A percentile compares a stretch with the other conserved stretches of the same genome.
These are phyloP conservation scores for Lentinula novae-zelandiae DNA, from an alignment of 1,284 basidiomycete species.

Conservation along the genomic window DNA sequence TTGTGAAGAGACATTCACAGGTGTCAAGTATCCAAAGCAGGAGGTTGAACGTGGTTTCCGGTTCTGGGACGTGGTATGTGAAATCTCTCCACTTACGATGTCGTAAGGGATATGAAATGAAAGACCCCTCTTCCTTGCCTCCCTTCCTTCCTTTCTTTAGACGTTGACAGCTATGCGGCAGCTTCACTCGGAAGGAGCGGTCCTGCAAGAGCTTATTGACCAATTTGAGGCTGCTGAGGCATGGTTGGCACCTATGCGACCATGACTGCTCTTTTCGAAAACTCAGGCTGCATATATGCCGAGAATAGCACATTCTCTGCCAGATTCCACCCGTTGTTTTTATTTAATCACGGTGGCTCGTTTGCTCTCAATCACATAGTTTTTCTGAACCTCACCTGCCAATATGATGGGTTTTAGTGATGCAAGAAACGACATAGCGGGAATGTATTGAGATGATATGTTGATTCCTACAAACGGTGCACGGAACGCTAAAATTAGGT, in stretches of 20 bases:
- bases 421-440: neutral
- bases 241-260: slow-evolving; percentile 91
- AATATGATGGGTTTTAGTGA: slow-evolving; percentile 1
- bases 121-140: slow-evolving; percentile 4
- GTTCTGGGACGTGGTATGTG: slow-evolving; percentile 95
- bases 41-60: slow-evolving; percentile 96
- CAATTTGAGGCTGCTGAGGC: slow-evolving; percentile 94
- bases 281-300: neutral
- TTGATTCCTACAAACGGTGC: slow-evolving; percentile 14
- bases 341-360: neutral
- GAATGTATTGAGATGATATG: neutral
- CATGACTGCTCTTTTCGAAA: slow-evolving; percentile 37
- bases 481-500: slow-evolving; percentile 16
- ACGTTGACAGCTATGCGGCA: slow-evolving; percentile 86
- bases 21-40: slow-evolving; percentile 80
- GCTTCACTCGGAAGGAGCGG: slow-evolving; percentile 78
- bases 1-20: slow-evolving; percentile 91
- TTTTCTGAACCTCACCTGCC: neutral
- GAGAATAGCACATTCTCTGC: neutral
- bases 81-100: slow-evolving; percentile 15
- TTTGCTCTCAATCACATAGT: slow-evolving; percentile 1
- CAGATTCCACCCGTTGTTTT: neutral
- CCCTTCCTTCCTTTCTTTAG: slow-evolving; percentile 37
- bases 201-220: slow-evolving; percentile 80
- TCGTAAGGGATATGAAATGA: slow-evolving; percentile 5